phyloP scores from a whole-genome alignment of 768 basidiomycete species.

The Boletellus sp. region DNA sequence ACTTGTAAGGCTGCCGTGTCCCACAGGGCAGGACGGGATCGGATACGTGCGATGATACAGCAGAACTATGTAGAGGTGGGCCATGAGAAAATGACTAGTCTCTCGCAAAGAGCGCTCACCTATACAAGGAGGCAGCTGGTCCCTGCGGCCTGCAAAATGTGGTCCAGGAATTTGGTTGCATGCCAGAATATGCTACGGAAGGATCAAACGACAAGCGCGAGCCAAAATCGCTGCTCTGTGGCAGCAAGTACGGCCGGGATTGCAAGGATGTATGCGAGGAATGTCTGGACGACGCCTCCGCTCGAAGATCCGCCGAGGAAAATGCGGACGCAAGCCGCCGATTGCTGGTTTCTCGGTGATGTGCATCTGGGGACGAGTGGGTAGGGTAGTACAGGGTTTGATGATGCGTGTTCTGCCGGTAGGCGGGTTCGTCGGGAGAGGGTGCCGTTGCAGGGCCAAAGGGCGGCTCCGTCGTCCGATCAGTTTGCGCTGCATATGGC shows the following conservation, averaged over 20 bases:
- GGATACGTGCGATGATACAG: conserved; percentile 49
- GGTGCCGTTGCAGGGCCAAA: conserved; percentile 32
- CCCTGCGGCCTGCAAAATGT: conserved; percentile 8
- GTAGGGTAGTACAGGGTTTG: conserved; percentile 22
- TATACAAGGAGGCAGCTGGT: conserved; percentile 50
- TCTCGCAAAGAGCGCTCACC: conserved; percentile 34
- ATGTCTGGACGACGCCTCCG: conserved; percentile 20
- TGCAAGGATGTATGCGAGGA: conserved; percentile 11
- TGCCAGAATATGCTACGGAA: conserved; percentile 43
- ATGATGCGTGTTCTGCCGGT: conserved; percentile 25
- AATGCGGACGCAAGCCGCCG: conserved; percentile 4
- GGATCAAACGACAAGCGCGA: conserved; percentile 40
- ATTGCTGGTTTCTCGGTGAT: conserved; percentile 9
- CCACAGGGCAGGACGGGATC: conserved; percentile 2
- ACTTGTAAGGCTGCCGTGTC: conserved; percentile 19
- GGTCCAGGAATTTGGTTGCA: conserved; percentile 7
- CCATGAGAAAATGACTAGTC: conserved; percentile 2
- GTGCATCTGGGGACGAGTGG: conserved; percentile 20
- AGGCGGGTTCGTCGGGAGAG: conserved; percentile 36
- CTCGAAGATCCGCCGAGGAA: conserved; percentile 2
- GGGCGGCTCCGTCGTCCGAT: conserved; percentile 9
- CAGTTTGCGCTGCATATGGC: neutral
- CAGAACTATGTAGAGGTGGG: conserved; percentile 39
- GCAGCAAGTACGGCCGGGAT: neutral
- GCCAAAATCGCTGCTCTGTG: conserved; percentile 6